Evolutionary conservation across 176 grass and related monocot species (phyloP), one percentile per base, ranked within the genome.

Genomic region (Dactylis glomerata): DNA sequence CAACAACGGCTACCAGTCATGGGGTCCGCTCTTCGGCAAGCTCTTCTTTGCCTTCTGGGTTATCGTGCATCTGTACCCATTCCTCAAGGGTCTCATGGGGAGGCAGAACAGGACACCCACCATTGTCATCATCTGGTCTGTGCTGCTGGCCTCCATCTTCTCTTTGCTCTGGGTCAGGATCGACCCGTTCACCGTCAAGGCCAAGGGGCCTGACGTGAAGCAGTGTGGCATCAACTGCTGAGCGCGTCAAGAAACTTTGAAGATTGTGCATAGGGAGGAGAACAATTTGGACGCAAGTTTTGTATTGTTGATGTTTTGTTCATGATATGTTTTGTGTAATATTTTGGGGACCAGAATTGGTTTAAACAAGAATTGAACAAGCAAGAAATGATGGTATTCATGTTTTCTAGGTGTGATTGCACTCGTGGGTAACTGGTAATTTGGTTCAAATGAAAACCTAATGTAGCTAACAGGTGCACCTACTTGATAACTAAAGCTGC

Each of bases 101-200:
- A 47, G 95, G 55, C 95, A 97, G 88, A 97, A 94, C 85, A 78
- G 95, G 86, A 97, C 95, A 5, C 95, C 95, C n/a, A 97, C 95
- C 78, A 90, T 97, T 24, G 95, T 97, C 2, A 38, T 97, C 87
- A 97, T 97, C 79, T 97, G 95, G 95, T 97, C 95, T 1, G 68
- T 97, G 45, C 84, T 97, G 34, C 87, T 97, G 1, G 95, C 95
- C 27, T 97, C 95, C 61, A 97, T 97, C 79, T 97, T 97, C 87
- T 97, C 95, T 65, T 78, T 97, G 90, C 92, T 97, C 72, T 97
- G 95, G 95, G 95, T 97, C 59, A 87, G 95, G 92, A 97, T 97
- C 34, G 95, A 97, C 41, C 95, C 95, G 0, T 97, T 97, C 79
- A 79, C 92, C 17, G 33, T 94, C 56, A 97, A 91, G 86, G 56